Percentiles rank a stretch among this genome's conserved stretches.
phyloP scores from a whole-genome alignment of 176 grass and related monocot species.

The Rhynchospora tenuis region DNA sequence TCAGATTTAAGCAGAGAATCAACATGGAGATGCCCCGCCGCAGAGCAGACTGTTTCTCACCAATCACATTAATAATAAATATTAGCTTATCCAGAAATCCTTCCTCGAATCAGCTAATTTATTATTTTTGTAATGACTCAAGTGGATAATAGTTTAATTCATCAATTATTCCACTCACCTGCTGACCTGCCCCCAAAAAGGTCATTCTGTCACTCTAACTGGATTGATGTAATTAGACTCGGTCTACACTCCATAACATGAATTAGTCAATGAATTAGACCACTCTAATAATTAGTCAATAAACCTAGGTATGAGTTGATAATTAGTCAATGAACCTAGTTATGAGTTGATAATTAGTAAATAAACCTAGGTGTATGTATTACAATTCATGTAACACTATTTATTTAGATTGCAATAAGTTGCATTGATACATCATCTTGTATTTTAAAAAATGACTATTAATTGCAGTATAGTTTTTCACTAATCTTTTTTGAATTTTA shows the following conservation, averaged over 20 bases:
- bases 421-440: no score
- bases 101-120: neutral
- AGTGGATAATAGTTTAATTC: neutral
- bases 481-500: no score
- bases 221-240: neutral
- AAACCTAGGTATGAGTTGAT: no score
- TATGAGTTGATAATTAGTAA: no score
- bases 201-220: neutral
- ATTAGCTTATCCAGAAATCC: neutral
- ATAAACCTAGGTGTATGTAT: no score
- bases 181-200: neutral
- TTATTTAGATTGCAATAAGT: no score
- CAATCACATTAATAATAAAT: slow-evolving; percentile 4
- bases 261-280: no score
- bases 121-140: neutral
- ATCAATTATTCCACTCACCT: neutral
- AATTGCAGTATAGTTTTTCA: no score
- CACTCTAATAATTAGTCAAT: no score
- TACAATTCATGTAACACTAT: no score
- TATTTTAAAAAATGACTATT: no score
- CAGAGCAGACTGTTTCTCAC: neutral
- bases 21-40: neutral
- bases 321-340: no score
- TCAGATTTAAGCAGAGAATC: neutral
- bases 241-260: neutral